Conservation (phyloP, 139 green algal genomes). For the Chlamydomonas sp. region DNA sequence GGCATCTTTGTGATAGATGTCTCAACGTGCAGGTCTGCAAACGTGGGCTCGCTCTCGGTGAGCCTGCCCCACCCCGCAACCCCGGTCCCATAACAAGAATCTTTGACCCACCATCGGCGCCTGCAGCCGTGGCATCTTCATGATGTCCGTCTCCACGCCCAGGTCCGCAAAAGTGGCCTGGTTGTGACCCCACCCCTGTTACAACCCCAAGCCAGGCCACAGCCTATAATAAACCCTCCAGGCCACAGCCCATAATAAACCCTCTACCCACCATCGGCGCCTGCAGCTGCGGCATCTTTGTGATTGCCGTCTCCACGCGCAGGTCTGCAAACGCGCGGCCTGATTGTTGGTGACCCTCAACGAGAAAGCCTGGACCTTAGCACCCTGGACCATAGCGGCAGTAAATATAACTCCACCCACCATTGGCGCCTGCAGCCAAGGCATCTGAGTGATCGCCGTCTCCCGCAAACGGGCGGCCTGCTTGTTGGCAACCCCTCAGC, state of each 20-base stretch:
- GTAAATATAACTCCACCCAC: background rate
- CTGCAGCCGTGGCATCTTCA: slow-evolving; percentile 61
- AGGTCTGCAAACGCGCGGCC: slow-evolving; percentile 40
- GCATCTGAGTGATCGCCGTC: too few species aligned
- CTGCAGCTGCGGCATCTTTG: too few species aligned
- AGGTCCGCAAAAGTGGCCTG: background rate
- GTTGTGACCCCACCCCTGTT: too few species aligned
- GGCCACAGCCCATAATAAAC: background rate
- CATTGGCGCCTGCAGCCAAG: too few species aligned
- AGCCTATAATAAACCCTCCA: background rate
- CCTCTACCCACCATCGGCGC: too few species aligned
- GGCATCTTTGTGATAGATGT: slow-evolving; percentile 55
- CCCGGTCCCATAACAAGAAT: background rate
- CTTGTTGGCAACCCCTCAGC: too few species aligned
- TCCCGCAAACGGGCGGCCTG: too few species aligned
- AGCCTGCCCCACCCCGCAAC: slow-evolving; percentile 49
- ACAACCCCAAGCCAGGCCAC: too few species aligned
- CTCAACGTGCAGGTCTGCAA: slow-evolving; percentile 46
- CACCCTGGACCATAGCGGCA: background rate
- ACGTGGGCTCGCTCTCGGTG: slow-evolving; percentile 34
- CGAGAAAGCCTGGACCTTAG: slow-evolving; percentile 28
- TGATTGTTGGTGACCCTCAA: slow-evolving; percentile 44
- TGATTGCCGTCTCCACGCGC: slow-evolving; percentile 42
- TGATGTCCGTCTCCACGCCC: slow-evolving; percentile 39
- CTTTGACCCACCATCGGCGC: slow-evolving; percentile 53